phyloP scores from a whole-genome alignment of 306 rosid species.

The Alnus glutinosa region DNA sequence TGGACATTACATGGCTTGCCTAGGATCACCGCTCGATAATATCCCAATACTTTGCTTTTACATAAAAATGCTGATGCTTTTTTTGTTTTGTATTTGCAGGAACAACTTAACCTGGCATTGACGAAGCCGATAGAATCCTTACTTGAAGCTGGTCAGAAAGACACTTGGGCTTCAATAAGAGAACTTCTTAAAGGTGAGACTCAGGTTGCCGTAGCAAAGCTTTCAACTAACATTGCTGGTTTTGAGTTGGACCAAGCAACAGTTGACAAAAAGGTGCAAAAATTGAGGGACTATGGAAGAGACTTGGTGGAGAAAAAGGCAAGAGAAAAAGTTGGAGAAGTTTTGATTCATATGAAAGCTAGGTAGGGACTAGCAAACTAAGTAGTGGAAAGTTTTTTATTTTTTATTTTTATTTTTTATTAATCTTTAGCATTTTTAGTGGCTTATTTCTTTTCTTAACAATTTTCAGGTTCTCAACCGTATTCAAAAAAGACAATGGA shows the following conservation, averaged over 20 bases:
- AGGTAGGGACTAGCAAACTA: constrained; percentile 38
- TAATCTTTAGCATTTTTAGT: neutral
- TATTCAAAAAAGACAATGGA: constrained; percentile 76
- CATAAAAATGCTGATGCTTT: neutral
- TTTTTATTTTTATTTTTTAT: neutral
- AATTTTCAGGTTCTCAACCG: constrained; percentile 72
- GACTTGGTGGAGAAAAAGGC: constrained; percentile 73
- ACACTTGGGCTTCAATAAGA: constrained; percentile 75
- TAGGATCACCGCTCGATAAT: too few relatives aligned
- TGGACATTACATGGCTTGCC: too few relatives aligned
- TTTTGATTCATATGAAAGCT: constrained; percentile 83
- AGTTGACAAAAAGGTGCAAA: constrained; percentile 44
- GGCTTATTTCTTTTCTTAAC: constrained; percentile 26
- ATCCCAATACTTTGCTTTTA: too few relatives aligned
- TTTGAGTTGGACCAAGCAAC: constrained; percentile 73
- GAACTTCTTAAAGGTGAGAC: constrained; percentile 69
- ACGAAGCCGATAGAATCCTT: constrained; percentile 65
- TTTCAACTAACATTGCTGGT: constrained; percentile 52
- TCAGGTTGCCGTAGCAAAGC: constrained; percentile 46
- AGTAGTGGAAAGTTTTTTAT: neutral
- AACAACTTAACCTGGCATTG: constrained; percentile 55
- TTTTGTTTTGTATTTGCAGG: constrained; percentile 40
- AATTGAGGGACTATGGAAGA: constrained; percentile 63
- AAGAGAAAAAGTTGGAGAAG: constrained; percentile 78
- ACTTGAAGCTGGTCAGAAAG: constrained; percentile 68